These are phyloP conservation scores for Lolium multiflorum DNA, from an alignment of 176 grass and related monocot species.

Conservation along the genomic window DNA sequence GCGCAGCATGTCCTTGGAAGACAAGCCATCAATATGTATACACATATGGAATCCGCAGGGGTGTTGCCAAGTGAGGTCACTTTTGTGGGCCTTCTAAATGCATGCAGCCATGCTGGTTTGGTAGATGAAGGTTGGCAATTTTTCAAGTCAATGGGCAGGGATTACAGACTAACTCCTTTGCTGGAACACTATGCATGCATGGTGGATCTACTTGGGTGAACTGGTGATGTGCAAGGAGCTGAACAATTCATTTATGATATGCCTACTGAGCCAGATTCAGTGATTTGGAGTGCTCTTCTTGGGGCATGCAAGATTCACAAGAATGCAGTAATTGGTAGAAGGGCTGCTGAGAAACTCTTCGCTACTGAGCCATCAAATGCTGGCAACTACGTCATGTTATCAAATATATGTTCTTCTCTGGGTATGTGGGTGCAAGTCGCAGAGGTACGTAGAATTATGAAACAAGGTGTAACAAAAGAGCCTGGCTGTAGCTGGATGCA, in stretches of 20 bases:
- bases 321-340: conserved; percentile 64
- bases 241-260: conserved; percentile 62
- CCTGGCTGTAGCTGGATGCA: conserved; percentile 75
- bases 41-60: conserved; percentile 52
- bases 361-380: conserved; percentile 62
- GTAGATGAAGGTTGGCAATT: conserved; percentile 62
- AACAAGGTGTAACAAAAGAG: conserved; percentile 55
- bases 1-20: conserved; percentile 61
- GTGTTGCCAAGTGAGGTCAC: conserved; percentile 66
- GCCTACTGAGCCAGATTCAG: conserved; percentile 66
- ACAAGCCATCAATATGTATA: conserved; percentile 55
- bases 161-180: conserved; percentile 52
- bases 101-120: conserved; percentile 70
- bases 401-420: conserved; percentile 76
- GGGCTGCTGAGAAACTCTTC: conserved; percentile 71
- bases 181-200: conserved; percentile 76
- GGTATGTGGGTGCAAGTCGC: conserved; percentile 72
- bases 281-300: conserved; percentile 80
- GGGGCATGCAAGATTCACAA: conserved; percentile 73
- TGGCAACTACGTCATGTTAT: conserved; percentile 69
- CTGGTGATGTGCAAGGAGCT: conserved; percentile 65
- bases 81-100: conserved; percentile 76
- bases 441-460: conserved; percentile 67
- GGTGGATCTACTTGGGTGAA: conserved; percentile 72
- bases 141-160: conserved; percentile 66